Evolutionary conservation across 2,329 filamentous ascomycete species (phyloP), one percentile per base, ranked within the genome.

Genomic region (Apiospora kogelbergensis): DNA sequence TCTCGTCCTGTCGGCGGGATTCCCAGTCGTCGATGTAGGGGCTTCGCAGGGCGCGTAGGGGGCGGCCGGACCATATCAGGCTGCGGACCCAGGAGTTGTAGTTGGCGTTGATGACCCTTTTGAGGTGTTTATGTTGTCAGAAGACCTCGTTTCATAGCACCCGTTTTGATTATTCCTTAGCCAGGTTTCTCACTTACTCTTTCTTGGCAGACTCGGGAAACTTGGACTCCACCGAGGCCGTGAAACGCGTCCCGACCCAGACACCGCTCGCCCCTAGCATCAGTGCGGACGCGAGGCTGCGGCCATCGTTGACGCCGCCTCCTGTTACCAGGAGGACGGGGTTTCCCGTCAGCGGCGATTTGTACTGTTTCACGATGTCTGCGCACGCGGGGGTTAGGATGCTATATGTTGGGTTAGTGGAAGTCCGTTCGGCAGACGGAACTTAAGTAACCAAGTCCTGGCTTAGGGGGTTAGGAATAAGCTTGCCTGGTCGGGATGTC

Each of bases 181-280:
- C 7, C 33, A 33, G 33, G 33, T 33, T 33, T 33, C 30, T 15
- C 6, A 13, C 66, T 57, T 9, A 67, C 64, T 67, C 33, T 15
- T 67, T n/a, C 48, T 69, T 65, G 17, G 53, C 65, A 37, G 41
- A 42, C 67, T 72, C 70, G 20, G 69, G 66, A 40, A 57, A 68
- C 30, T 71, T 70, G 15, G 67, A 68, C n/a, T 71, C 71, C 30
- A 65, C 70, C 10, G 67, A 67, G 20, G 69, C 63, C 13, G 98
- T 91, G 85, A 98, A 98, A 73, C 95, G 90, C 53, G 95, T 98
- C 78, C 95, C 95, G 74, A 98, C 91, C 95, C 95, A 98, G 76
- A 97, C 95, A 76, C 89, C 95, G 71, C 88, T 89, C 70, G 95
- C 95, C 73, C 95, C 95, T 78, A 98, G 91, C 88, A 96, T 95